Conservation (phyloP, 768 basidiomycete species). For the Termitomyces sp. region DNA sequence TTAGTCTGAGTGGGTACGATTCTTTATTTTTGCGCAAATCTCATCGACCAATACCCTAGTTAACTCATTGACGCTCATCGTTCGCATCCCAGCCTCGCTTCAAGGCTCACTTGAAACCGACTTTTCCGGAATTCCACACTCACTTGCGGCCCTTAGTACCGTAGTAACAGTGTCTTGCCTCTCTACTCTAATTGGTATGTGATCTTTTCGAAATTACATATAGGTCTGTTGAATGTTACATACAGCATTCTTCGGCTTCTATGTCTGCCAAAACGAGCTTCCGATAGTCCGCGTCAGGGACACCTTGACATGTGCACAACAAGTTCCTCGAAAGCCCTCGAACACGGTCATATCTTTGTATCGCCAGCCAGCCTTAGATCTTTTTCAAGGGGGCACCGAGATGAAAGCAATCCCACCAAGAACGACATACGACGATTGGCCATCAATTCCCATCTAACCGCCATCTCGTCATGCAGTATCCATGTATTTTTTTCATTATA, state of each 20-base stretch:
- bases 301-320: neutral
- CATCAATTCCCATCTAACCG: constrained; percentile 5
- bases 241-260: constrained; percentile 10
- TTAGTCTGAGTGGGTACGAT: constrained; percentile 12
- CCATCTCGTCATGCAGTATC: neutral
- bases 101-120: constrained; percentile 27
- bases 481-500: neutral
- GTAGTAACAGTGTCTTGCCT: constrained; percentile 28
- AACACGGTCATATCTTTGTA: constrained; percentile 13
- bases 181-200: constrained; percentile 25
- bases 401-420: neutral
- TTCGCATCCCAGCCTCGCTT: constrained; percentile 22
- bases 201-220: neutral
- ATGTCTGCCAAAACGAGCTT: constrained; percentile 11
- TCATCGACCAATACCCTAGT: constrained; percentile 10
- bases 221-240: neutral
- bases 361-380: neutral
- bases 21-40: neutral
- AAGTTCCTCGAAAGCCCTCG: constrained; percentile 2
- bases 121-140: constrained; percentile 19
- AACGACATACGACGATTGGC: constrained; percentile 14
- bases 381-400: neutral
- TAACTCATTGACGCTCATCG: constrained; percentile 20
- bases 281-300: neutral
- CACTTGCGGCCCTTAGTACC: constrained; percentile 20